These are phyloP conservation scores for Graphiopsis chlorocephala DNA, from an alignment of 2,329 filamentous ascomycete genomes.

Conservation along the genomic window DNA sequence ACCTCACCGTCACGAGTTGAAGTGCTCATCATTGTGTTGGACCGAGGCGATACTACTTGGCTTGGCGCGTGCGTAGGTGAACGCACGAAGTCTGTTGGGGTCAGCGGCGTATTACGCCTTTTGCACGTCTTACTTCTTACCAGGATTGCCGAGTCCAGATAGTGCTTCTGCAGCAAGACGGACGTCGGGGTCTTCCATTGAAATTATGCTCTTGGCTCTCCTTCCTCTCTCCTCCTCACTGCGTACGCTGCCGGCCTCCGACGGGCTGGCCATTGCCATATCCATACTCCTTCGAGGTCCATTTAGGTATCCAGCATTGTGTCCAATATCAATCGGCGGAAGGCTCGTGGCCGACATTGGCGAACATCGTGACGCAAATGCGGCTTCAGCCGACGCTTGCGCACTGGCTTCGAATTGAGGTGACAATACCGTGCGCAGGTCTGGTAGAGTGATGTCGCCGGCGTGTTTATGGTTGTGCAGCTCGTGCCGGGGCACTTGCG, in stretches of 20 bases:
- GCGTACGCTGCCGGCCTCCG: slow-evolving; percentile 42
- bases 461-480: slow-evolving; percentile 8
- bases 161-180: slow-evolving; percentile 50
- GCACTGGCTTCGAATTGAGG: slow-evolving; percentile 33
- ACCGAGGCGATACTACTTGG: slow-evolving; percentile 29
- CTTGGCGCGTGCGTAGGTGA: slow-evolving; percentile 32
- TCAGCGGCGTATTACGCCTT: slow-evolving; percentile 1
- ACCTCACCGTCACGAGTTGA: slow-evolving; percentile 19
- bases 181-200: slow-evolving; percentile 49
- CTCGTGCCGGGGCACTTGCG: slow-evolving; percentile 14
- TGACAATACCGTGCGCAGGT: slow-evolving; percentile 44
- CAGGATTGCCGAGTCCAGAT: slow-evolving; percentile 38
- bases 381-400: slow-evolving; percentile 21
- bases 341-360: slow-evolving; percentile 28
- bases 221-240: slow-evolving; percentile 20
- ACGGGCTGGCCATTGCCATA: slow-evolving; percentile 42
- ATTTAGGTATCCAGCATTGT: slow-evolving; percentile 25
- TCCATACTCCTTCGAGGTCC: slow-evolving; percentile 33
- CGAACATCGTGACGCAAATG: slow-evolving; percentile 26
- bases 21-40: not conserved
- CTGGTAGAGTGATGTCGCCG: slow-evolving; percentile 40
- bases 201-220: slow-evolving; percentile 41
- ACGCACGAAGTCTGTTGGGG: slow-evolving; percentile 42
- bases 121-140: not conserved
- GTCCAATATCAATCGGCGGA: slow-evolving; percentile 38